These are phyloP conservation scores for Beauveria brongniartii DNA, from an alignment of 2,329 filamentous ascomycete species.

Conservation along the genomic window DNA sequence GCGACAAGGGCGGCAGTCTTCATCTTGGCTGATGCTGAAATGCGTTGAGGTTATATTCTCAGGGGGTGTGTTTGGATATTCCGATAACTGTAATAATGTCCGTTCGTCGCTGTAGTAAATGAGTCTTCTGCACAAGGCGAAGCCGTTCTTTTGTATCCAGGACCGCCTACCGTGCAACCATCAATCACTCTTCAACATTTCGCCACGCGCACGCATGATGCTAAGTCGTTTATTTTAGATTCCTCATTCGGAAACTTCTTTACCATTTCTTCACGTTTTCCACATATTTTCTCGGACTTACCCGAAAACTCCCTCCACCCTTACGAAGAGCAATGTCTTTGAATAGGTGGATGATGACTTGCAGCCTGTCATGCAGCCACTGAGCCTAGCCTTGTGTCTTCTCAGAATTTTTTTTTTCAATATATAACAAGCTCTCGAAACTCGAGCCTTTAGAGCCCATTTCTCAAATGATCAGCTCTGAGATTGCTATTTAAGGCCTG, in stretches of 20 bases:
- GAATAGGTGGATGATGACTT: not conserved
- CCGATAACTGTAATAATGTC: too few species aligned
- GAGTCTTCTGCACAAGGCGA: not conserved
- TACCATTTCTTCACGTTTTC: too few species aligned
- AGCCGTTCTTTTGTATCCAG: not conserved
- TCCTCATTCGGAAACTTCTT: too few species aligned
- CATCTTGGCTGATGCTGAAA: not conserved
- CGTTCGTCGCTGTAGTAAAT: not conserved
- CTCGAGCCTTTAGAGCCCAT: too few species aligned
- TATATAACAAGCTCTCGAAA: too few species aligned
- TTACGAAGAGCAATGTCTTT: not conserved
- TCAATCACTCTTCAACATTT: not conserved
- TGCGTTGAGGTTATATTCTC: not conserved
- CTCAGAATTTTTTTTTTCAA: too few species aligned
- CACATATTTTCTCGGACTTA: not conserved
- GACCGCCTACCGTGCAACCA: not conserved
- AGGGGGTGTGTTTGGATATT: not conserved
- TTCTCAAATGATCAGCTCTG: accelerated
- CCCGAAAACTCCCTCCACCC: not conserved
- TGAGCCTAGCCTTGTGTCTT: not conserved
- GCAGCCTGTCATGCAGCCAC: not conserved
- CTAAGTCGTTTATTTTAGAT: not conserved
- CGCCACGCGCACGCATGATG: not conserved
- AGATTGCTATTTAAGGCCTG: not conserved
- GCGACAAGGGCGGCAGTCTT: not conserved